phyloP scores from a whole-genome alignment of 768 basidiomycete species.

The Nevesoporus exiguus region DNA sequence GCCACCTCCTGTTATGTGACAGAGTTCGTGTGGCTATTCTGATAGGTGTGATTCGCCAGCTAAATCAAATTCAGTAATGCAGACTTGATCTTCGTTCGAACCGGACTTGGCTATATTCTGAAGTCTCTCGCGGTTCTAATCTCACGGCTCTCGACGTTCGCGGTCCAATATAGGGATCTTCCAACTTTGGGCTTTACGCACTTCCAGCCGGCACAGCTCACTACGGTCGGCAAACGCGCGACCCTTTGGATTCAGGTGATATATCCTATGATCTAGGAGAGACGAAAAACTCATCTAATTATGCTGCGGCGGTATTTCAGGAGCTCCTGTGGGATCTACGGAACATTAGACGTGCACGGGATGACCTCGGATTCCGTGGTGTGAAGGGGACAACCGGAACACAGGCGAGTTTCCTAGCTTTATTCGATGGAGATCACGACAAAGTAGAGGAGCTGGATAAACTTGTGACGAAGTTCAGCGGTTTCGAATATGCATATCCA shows the following conservation, averaged over 20 bases:
- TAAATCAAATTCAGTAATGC: conserved; percentile 68
- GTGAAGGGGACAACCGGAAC: conserved; percentile 99
- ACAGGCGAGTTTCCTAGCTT: conserved; percentile 89
- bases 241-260: conserved; percentile 92
- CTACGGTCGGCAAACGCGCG: conserved; percentile 95
- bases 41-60: conserved; percentile 1
- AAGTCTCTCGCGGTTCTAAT: conserved; percentile 89
- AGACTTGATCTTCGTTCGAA: conserved; percentile 93
- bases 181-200: conserved; percentile 98
- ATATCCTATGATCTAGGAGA: conserved; percentile 9
- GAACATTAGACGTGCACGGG: conserved; percentile 83
- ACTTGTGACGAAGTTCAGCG: conserved; percentile 86
- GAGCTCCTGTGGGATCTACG: conserved; percentile 96
- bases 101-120: conserved; percentile 79
- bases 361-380: conserved; percentile 94
- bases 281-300: not conserved
- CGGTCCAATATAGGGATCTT: conserved; percentile 78
- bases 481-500: conserved; percentile 93
- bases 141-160: conserved; percentile 81
- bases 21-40: conserved; percentile 56
- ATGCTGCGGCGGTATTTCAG: conserved; percentile 32
- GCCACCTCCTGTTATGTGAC: conserved; percentile 99
- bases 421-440: conserved; percentile 93
- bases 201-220: conserved; percentile 97
- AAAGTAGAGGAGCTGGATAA: conserved; percentile 92